Conservation (phyloP, 140 eudicot genomes). For the Stevia rebaudiana region DNA sequence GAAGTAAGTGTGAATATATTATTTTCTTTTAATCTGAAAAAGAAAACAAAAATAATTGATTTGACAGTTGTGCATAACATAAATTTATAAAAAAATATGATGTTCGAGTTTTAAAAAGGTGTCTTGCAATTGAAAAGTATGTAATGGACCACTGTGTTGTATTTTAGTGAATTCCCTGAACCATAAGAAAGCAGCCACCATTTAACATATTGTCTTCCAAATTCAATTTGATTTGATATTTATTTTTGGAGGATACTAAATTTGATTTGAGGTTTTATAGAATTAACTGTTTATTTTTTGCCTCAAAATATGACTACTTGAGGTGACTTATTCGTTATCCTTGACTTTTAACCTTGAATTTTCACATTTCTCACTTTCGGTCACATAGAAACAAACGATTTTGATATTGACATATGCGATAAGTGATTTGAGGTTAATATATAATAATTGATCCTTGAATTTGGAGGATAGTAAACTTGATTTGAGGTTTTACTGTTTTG, state of each 20-base stretch:
- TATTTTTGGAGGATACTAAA: constrained; percentile 15
- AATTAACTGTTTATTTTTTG: constrained; percentile 13
- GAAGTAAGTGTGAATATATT: constrained; percentile 2
- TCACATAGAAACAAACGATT: not conserved
- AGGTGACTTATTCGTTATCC: not conserved
- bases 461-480: too few relatives aligned
- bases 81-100: constrained; percentile 10
- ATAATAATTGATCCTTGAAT: too few relatives aligned
- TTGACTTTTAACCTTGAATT: constrained; percentile 11
- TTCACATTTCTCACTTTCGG: not conserved
- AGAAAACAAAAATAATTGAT: not conserved
- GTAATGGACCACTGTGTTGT: constrained; percentile 5
- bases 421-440: too few relatives aligned
- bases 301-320: not conserved
- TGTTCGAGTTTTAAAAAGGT: constrained; percentile 13
- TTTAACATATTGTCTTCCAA: constrained; percentile 11
- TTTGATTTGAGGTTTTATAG: not conserved
- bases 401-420: constrained; percentile 5
- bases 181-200: constrained; percentile 8
- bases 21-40: constrained; percentile 18
- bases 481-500: too few relatives aligned
- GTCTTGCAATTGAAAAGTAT: constrained; percentile 10
- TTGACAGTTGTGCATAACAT: constrained; percentile 10
- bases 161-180: constrained; percentile 16
- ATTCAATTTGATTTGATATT: constrained; percentile 17